Percentiles rank a stretch among this genome's conserved stretches.
Conservation (phyloP, 2,329 filamentous ascomycete genomes). For the Colletotrichum acutatum region DNA sequence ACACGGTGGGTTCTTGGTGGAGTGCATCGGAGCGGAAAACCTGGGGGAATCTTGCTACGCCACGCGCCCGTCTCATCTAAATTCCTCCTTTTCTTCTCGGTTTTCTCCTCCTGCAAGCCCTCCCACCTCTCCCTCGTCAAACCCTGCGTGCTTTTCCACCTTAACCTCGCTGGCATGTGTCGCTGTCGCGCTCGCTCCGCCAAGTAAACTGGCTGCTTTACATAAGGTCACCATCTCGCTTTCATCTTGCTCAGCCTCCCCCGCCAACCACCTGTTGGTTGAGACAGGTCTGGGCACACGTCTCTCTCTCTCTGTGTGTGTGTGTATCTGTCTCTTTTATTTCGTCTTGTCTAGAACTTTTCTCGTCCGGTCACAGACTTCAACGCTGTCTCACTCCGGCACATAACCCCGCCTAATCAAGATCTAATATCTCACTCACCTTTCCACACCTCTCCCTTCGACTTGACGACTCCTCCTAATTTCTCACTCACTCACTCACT, state of each 20-base stretch:
- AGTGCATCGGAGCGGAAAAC: constrained; percentile 5
- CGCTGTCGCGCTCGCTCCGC: not conserved
- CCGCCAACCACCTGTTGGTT: constrained; percentile 5
- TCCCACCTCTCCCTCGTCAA: not conserved
- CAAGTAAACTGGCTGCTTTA: constrained; percentile 5
- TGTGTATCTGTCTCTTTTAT: not conserved
- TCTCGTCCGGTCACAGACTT: not conserved
- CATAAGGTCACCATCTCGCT: constrained; percentile 9
- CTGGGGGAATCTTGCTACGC: constrained; percentile 29
- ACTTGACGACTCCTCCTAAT: not conserved
- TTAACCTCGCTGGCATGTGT: not conserved
- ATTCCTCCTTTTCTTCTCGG: not conserved
- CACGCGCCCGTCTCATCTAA: constrained; percentile 27
- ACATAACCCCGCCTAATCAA: constrained; percentile 17
- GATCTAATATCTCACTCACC: constrained; percentile 22
- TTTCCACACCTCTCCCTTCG: not conserved
- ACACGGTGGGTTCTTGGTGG: constrained; percentile 1
- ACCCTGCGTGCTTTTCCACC: constrained; percentile 14
- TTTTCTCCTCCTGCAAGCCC: not conserved
- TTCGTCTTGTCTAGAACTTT: not conserved
- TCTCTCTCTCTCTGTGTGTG: not conserved
- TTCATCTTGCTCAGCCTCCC: not conserved
- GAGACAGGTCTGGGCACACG: constrained; percentile 18
- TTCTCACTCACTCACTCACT: not conserved
- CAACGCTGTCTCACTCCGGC: constrained; percentile 6